A percentile compares a stretch with the other conserved stretches of the same genome.
These are phyloP conservation scores for Aspergillus sp. DNA, from an alignment of 2,329 filamentous ascomycete genomes.

Conservation along the genomic window DNA sequence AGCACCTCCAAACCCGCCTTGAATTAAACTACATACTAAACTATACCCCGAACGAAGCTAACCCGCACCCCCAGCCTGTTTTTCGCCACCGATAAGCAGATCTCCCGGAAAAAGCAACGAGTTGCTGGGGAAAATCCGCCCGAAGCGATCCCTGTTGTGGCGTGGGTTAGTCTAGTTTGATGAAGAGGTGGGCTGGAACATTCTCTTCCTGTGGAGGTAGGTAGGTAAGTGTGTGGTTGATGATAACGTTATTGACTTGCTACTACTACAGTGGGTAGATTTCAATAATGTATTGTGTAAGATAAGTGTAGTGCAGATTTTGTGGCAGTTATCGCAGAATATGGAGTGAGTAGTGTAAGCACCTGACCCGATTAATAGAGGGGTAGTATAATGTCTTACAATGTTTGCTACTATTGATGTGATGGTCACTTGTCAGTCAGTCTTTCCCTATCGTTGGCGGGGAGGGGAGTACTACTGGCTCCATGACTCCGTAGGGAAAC, in stretches of 20 bases:
- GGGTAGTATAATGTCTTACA: too few species aligned
- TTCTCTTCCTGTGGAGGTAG: slow-evolving; percentile 1
- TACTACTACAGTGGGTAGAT: too few species aligned
- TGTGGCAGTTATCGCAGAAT: too few species aligned
- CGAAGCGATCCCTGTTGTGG: background rate
- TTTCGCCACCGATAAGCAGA: background rate
- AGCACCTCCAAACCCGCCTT: background rate
- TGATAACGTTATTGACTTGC: too few species aligned
- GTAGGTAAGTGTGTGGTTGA: too few species aligned
- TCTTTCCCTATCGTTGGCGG: too few species aligned
- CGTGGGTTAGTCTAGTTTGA: background rate
- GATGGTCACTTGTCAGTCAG: too few species aligned
- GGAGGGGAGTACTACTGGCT: background rate
- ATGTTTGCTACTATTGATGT: too few species aligned
- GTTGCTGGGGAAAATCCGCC: background rate
- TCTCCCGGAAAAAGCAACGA: background rate
- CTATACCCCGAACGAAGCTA: background rate
- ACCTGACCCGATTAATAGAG: too few species aligned
- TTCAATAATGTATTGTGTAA: too few species aligned
- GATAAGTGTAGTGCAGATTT: too few species aligned
- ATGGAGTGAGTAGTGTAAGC: too few species aligned
- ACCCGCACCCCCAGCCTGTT: background rate
- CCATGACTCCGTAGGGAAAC: background rate
- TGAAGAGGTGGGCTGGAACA: background rate
- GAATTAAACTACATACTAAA: background rate